Evolutionary conservation across 73 alveolate species (phyloP).

Genomic region (Paramecium octaurelia): DNA sequence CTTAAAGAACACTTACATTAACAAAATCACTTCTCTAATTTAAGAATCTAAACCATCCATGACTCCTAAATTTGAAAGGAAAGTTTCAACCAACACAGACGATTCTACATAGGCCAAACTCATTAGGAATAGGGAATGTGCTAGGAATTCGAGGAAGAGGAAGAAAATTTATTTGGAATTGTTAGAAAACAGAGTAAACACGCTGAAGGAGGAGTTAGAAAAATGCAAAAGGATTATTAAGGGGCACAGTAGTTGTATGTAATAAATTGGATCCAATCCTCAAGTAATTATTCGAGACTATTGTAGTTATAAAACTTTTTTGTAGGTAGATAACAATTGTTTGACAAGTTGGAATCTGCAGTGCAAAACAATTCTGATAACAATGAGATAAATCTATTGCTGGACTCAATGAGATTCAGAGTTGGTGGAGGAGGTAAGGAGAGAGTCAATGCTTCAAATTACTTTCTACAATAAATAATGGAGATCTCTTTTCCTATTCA

Average conservation of each 20-base stretch:
- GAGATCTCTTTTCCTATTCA: constrained; percentile 50
- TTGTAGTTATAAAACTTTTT: constrained; percentile 20
- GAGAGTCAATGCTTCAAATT: constrained; percentile 48
- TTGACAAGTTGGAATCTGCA: constrained; percentile 50
- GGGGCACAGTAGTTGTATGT: background rate
- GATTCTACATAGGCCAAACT: background rate
- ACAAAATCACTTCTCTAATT: constrained; percentile 51
- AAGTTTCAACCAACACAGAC: background rate
- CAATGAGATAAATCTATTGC: constrained; percentile 24
- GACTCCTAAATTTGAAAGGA: background rate
- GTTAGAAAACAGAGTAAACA: constrained; percentile 40
- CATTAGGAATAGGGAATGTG: constrained; percentile 55
- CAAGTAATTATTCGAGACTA: background rate
- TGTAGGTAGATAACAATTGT: constrained; percentile 51
- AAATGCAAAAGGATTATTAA: constrained; percentile 41
- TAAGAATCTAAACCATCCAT: background rate
- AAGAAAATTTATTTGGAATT: constrained; percentile 55
- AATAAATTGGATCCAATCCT: constrained; percentile 1
- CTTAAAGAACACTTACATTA: constrained; percentile 49
- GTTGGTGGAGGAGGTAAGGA: constrained; percentile 59
- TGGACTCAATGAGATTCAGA: constrained; percentile 55
- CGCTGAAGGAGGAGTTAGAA: constrained; percentile 42
- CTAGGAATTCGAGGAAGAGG: constrained; percentile 53
- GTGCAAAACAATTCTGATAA: constrained; percentile 25
- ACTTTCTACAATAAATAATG: constrained; percentile 34